Evolutionary conservation across 2,329 filamentous ascomycete species (phyloP), one percentile per base, ranked within the genome.

Genomic region (Apiospora koreana): DNA sequence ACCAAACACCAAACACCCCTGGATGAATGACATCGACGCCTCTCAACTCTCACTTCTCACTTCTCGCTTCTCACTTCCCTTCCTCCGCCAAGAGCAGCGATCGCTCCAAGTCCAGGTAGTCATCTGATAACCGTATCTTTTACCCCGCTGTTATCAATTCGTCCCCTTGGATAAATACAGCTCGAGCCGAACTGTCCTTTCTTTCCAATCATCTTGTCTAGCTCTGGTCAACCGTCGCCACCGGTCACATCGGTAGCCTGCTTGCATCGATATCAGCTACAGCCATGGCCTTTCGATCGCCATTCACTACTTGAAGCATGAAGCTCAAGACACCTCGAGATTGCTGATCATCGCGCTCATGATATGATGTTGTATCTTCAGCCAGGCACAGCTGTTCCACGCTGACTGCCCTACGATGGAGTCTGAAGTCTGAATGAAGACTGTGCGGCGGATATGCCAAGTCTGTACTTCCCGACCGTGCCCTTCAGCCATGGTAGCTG

Each of bases 161-260:
- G 25, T 28, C 25, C 50, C 28, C 25, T 14, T 58, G 35, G 50
- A 58, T 58, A 58, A 58, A 58, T 35, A 58, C 50, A 21, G 25
- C 5, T 16, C 16, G 16, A 31, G 25, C 8, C 28, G 28, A 35
- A 31, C 50, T 10, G 14, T 58, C 16, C 50, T 10, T 58, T 28
- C 28, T 58, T 58, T 58, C 50, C 50, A 58, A 58, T 58, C 50
- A 58, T 35, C 50, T 58, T 58, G 50, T 21, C 28, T 35, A 58
- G 28, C 50, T 58, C 50, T 35, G 35, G 50, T 35, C 25, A 10
- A 54, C 48, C 28, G 28, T 16, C 50, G 50, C 50, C 50, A 58
- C 16, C 31, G 16, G 28, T 35, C 16, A 10, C 50, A 1, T 10
- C 0, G 28, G 50, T 25, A 31, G 48, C 14, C 48, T 54, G 18